Percentiles rank a stretch among this genome's conserved stretches.
Evolutionary conservation across 2,329 filamentous ascomycete species (phyloP).

Genomic region (Alternaria tenuissima): DNA sequence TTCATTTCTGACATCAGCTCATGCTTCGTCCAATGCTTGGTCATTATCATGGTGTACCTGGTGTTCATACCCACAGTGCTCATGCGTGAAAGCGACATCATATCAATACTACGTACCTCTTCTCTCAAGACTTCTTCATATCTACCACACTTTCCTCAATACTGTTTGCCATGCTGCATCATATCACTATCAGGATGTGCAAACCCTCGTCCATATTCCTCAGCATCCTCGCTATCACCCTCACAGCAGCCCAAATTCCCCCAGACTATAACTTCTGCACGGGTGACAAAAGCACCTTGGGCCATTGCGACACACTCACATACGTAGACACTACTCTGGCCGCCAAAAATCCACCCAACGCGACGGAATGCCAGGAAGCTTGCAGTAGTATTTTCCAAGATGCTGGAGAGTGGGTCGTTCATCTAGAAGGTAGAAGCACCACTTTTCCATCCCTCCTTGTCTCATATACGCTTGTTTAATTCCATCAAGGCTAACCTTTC

Average conservation of each 20-base stretch:
- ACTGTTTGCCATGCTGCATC: not conserved
- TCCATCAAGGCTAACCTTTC: not conserved
- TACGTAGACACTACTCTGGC: slow-evolving; percentile 24
- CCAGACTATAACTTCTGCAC: slow-evolving; percentile 12
- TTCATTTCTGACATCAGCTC: slow-evolving; percentile 1
- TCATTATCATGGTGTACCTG: not conserved
- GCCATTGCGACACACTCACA: slow-evolving; percentile 29
- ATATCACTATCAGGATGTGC: not conserved
- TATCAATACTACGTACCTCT: not conserved
- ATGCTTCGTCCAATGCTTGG: not conserved
- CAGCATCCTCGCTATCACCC: slow-evolving; percentile 1
- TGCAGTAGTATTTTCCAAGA: slow-evolving; percentile 25
- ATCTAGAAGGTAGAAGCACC: slow-evolving; percentile 19
- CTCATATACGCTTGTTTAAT: not conserved
- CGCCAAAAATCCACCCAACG: slow-evolving; percentile 15
- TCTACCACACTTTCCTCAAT: not conserved
- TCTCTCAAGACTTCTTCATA: not conserved
- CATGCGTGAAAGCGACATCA: not conserved
- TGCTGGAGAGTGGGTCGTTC: slow-evolving; percentile 32
- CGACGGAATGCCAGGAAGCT: slow-evolving; percentile 23
- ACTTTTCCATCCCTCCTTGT: not conserved
- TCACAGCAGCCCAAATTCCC: slow-evolving; percentile 2
- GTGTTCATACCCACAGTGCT: not conserved
- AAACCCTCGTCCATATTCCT: not conserved
- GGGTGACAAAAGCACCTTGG: slow-evolving; percentile 13